phyloP scores from a whole-genome alignment of 2,329 filamentous ascomycete genomes.

The Sarocladium brachiariae region DNA sequence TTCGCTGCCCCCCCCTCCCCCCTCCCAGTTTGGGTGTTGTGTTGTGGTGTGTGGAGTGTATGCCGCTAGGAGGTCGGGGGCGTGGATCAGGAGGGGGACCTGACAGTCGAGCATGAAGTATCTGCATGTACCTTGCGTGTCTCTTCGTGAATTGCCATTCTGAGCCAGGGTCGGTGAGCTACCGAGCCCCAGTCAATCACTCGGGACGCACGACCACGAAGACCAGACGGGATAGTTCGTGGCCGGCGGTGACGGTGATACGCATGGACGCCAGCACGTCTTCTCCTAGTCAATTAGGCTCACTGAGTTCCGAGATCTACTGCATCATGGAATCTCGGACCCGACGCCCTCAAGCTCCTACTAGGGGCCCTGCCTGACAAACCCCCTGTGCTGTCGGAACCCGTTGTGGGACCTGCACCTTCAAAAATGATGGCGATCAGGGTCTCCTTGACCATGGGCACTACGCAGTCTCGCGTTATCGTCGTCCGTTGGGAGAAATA shows the following conservation, averaged over 20 bases:
- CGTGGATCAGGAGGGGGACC: constrained; percentile 10
- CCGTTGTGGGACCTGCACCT: constrained; percentile 8
- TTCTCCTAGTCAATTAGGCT: too few relatives aligned
- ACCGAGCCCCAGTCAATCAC: neutral
- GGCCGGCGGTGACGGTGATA: too few relatives aligned
- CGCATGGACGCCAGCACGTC: too few relatives aligned
- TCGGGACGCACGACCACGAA: too few relatives aligned
- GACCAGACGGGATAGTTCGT: too few relatives aligned
- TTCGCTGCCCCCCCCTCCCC: too few relatives aligned
- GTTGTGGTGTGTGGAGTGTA: constrained; percentile 2
- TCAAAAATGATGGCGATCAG: neutral
- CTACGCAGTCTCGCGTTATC: too few relatives aligned
- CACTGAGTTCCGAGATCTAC: neutral
- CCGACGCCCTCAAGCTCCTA: neutral
- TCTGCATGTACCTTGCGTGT: constrained; percentile 5
- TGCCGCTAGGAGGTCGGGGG: constrained; percentile 7
- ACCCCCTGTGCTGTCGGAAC: neutral
- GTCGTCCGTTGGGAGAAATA: neutral
- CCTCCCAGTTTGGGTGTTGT: neutral
- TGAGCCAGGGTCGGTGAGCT: neutral
- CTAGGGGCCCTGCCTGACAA: neutral
- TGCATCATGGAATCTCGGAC: neutral
- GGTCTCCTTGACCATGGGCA: neutral
- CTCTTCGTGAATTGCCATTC: neutral
- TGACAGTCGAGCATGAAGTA: constrained; percentile 5